phyloP scores from a whole-genome alignment of 768 basidiomycete genomes.

The Boletellus ananiceps region DNA sequence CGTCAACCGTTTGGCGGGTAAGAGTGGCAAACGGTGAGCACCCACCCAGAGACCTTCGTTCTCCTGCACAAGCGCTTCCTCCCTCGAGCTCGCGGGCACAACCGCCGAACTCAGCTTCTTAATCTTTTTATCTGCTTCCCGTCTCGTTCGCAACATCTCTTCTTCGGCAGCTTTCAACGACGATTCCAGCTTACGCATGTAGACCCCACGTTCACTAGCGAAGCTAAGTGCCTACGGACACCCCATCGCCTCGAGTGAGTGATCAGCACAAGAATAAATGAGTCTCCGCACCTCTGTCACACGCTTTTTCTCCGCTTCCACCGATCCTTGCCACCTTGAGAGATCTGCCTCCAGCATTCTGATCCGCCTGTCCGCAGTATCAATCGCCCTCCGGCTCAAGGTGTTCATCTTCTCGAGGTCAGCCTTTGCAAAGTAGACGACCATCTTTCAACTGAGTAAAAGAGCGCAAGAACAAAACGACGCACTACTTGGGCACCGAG shows the following conservation, averaged over 20 bases:
- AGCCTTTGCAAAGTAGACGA: slow-evolving; percentile 23
- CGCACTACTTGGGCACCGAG: slow-evolving; percentile 58
- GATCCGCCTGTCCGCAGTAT: slow-evolving; percentile 25
- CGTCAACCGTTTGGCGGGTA: neutral
- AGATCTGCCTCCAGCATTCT: slow-evolving; percentile 30
- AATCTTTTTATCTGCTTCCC: slow-evolving; percentile 50
- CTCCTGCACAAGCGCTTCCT: slow-evolving; percentile 42
- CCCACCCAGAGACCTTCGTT: slow-evolving; percentile 58
- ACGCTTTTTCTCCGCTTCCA: slow-evolving; percentile 38
- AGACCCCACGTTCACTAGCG: slow-evolving; percentile 30
- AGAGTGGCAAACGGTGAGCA: neutral
- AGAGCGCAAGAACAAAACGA: slow-evolving; percentile 1
- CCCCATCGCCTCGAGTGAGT: neutral
- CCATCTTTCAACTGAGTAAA: neutral
- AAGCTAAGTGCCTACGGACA: slow-evolving; percentile 24
- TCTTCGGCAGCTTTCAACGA: slow-evolving; percentile 38
- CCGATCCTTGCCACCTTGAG: slow-evolving; percentile 30
- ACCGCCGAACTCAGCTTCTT: slow-evolving; percentile 37
- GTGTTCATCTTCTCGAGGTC: slow-evolving; percentile 45
- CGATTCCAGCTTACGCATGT: slow-evolving; percentile 21
- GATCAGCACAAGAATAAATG: neutral
- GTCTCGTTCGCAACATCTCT: slow-evolving; percentile 41
- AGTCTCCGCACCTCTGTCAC: slow-evolving; percentile 36
- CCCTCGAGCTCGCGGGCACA: slow-evolving; percentile 28
- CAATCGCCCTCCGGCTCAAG: slow-evolving; percentile 29